Percentiles rank a stretch among this genome's conserved stretches.
These are phyloP conservation scores for Arthrobotrys sphaeroides DNA, from an alignment of 2,329 filamentous ascomycete genomes.

Conservation along the genomic window DNA sequence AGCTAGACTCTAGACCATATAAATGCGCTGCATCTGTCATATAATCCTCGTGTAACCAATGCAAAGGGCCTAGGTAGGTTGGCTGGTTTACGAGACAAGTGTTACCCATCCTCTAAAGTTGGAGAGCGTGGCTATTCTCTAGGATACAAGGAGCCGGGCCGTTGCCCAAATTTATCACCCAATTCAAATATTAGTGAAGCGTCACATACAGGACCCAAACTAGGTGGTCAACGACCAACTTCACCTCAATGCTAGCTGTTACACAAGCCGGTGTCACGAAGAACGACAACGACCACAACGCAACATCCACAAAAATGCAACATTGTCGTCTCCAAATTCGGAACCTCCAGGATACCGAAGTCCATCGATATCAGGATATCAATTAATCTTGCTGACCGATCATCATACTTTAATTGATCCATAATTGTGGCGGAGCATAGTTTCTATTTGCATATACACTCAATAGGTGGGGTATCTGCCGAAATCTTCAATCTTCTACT, in stretches of 20 bases:
- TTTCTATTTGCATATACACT: not conserved
- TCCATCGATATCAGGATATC: not conserved
- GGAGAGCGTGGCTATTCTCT: too few relatives aligned
- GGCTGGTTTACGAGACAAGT: too few relatives aligned
- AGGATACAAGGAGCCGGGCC: too few relatives aligned
- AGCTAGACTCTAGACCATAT: too few relatives aligned
- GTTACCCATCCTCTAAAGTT: too few relatives aligned
- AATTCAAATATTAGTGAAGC: too few relatives aligned
- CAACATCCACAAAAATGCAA: conserved; percentile 35
- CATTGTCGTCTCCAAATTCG: not conserved
- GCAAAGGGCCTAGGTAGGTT: too few relatives aligned
- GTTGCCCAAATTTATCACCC: too few relatives aligned
- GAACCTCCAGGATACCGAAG: not conserved
- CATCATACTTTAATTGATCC: not conserved
- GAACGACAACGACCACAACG: conserved; percentile 25
- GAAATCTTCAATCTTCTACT: not conserved
- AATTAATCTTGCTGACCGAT: not conserved
- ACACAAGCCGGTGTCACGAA: conserved; percentile 8
- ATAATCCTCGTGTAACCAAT: too few relatives aligned
- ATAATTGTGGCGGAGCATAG: conserved; percentile 1
- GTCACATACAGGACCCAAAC: too few relatives aligned
- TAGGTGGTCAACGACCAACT: too few relatives aligned
- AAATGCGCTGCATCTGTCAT: too few relatives aligned
- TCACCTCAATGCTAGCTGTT: not conserved
- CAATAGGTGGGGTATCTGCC: not conserved